Percentiles rank a stretch among this genome's conserved stretches.
Conservation (phyloP, 148 eudicot species). For the Nepenthes mirabilis region DNA sequence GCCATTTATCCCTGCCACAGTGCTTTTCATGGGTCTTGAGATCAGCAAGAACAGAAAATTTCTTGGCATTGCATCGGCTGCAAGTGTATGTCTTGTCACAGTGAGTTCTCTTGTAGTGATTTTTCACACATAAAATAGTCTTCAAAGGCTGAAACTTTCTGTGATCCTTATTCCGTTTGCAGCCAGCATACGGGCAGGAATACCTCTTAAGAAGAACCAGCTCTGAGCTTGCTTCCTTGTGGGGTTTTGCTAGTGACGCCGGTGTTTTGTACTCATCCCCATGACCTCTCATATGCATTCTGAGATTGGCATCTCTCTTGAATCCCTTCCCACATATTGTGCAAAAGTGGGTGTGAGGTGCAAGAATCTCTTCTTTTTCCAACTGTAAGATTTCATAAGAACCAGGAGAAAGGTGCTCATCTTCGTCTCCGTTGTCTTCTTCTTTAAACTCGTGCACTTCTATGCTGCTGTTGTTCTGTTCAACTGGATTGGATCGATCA, state of each 20-base stretch:
- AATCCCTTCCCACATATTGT: constrained; percentile 89
- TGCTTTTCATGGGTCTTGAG: constrained; percentile 95
- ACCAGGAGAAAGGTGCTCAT: constrained; percentile 84
- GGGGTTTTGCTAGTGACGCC: constrained; percentile 81
- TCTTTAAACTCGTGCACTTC: constrained; percentile 60
- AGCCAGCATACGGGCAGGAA: constrained; percentile 77
- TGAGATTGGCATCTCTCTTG: constrained; percentile 82
- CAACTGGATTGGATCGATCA: constrained; percentile 35
- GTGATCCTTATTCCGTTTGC: constrained; percentile 89
- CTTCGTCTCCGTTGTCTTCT: constrained; percentile 84
- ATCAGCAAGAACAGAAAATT: constrained; percentile 88
- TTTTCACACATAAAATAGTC: constrained; percentile 84
- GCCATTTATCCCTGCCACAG: constrained; percentile 90
- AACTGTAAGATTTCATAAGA: constrained; percentile 77
- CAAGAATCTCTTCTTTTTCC: constrained; percentile 87
- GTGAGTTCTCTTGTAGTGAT: constrained; percentile 92
- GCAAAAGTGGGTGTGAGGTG: constrained; percentile 93
- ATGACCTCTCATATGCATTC: constrained; percentile 98
- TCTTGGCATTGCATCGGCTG: constrained; percentile 78
- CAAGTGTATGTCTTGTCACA: constrained; percentile 87
- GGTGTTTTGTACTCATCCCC: constrained; percentile 88
- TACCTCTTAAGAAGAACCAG: constrained; percentile 66
- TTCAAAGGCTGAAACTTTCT: constrained; percentile 86
- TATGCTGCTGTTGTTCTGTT: constrained; percentile 16
- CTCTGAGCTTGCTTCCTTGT: constrained; percentile 51